Percentiles rank a stretch among this genome's conserved stretches.
These are phyloP conservation scores for Fragaria nilgerrensis DNA, from an alignment of 306 rosid genomes.

Conservation along the genomic window DNA sequence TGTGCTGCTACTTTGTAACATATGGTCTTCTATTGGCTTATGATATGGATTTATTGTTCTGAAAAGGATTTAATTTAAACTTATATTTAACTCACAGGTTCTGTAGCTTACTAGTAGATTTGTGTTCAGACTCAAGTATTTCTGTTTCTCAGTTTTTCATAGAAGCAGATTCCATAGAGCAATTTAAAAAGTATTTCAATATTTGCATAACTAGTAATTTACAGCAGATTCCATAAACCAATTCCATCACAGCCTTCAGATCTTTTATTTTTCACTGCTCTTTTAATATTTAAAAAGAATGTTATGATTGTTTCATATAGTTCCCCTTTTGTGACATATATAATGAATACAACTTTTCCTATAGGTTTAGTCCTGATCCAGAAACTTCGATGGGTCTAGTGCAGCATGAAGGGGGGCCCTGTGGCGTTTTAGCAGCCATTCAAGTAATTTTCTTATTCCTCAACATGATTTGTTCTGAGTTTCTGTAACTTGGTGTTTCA, in stretches of 20 bases:
- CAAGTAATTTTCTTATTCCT: slow-evolving; percentile 66
- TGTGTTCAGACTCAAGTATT: background rate
- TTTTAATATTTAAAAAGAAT: background rate
- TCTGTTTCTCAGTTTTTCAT: background rate
- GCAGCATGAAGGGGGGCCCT: slow-evolving; percentile 99
- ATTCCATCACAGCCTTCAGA: background rate
- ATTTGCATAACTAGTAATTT: no score
- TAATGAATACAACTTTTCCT: slow-evolving; percentile 28
- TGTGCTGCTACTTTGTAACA: background rate
- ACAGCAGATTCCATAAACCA: background rate
- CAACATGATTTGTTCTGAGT: slow-evolving; percentile 17
- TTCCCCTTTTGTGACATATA: slow-evolving; percentile 36
- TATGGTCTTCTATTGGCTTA: background rate
- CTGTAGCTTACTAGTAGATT: background rate
- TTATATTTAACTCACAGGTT: background rate
- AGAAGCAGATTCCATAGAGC: background rate
- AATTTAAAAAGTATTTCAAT: no score
- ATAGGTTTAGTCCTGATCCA: slow-evolving; percentile 79
- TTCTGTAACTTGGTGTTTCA: slow-evolving; percentile 24
- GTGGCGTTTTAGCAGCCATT: slow-evolving; percentile 98
- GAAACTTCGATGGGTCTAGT: slow-evolving; percentile 95
- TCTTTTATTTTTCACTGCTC: background rate
- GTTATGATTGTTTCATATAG: slow-evolving; percentile 21
- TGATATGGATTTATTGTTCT: background rate
- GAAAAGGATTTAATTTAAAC: slow-evolving; percentile 7